Evolutionary conservation across 1,284 basidiomycete species (phyloP).

Genomic region (Leccinum variabile): DNA sequence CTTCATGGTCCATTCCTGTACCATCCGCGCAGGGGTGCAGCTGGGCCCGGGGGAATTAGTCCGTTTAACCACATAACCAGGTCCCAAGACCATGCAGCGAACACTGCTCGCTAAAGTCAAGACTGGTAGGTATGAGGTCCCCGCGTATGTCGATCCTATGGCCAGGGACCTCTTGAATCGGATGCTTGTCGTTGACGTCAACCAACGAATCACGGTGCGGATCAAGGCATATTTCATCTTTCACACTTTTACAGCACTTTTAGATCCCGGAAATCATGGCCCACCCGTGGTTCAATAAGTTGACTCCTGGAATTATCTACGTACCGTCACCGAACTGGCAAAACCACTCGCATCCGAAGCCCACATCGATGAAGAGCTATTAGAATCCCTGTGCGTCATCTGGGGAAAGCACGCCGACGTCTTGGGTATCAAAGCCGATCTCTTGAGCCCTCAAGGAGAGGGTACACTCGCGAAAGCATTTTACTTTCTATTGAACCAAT

Average conservation of each 20-base stretch:
- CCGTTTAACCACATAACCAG: conserved; percentile 40
- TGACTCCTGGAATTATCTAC: conserved; percentile 34
- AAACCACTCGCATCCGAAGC: too few species aligned
- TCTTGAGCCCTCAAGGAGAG: conserved; percentile 57
- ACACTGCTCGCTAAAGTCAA: conserved; percentile 90
- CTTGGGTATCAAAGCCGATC: conserved; percentile 59
- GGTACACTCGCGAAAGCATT: too few species aligned
- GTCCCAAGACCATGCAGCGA: conserved; percentile 66
- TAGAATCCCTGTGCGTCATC: too few species aligned
- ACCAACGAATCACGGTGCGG: conserved; percentile 80
- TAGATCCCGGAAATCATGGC: conserved; percentile 86
- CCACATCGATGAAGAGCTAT: conserved; percentile 10
- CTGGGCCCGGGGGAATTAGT: too few species aligned
- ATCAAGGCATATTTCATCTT: not conserved
- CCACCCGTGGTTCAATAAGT: conserved; percentile 79
- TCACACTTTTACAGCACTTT: conserved; percentile 11
- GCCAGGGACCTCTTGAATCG: conserved; percentile 76
- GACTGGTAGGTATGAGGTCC: conserved; percentile 82
- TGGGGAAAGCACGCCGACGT: too few species aligned
- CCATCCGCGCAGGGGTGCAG: too few species aligned
- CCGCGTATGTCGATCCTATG: conserved; percentile 66
- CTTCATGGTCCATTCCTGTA: too few species aligned
- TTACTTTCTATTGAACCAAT: too few species aligned
- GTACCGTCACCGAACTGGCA: too few species aligned
- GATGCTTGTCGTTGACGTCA: conserved; percentile 92